These are phyloP conservation scores for Macrolepiota fuliginosa DNA, from an alignment of 768 basidiomycete genomes.

Conservation along the genomic window DNA sequence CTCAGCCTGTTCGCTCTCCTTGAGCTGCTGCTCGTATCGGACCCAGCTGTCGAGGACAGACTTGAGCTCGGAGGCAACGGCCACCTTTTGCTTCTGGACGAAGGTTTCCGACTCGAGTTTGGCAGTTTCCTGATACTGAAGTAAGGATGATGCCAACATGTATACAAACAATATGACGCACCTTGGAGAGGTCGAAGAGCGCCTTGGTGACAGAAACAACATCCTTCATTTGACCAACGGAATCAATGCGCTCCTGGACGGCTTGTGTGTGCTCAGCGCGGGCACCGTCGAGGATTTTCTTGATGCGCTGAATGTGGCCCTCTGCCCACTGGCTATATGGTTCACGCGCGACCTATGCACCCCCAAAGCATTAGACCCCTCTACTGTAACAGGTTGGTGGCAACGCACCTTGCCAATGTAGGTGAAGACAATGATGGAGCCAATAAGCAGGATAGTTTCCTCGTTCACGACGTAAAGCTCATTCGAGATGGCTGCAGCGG, in stretches of 20 bases:
- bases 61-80: slow-evolving; percentile 87
- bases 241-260: slow-evolving; percentile 89
- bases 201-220: slow-evolving; percentile 88
- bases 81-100: slow-evolving; percentile 85
- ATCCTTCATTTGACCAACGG: slow-evolving; percentile 93
- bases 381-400: slow-evolving; percentile 1
- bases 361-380: not conserved
- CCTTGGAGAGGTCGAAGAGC: slow-evolving; percentile 93
- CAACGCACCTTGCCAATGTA: slow-evolving; percentile 74
- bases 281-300: slow-evolving; percentile 74
- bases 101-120: slow-evolving; percentile 87
- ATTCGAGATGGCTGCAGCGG: slow-evolving; percentile 92
- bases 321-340: slow-evolving; percentile 95
- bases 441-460: slow-evolving; percentile 86
- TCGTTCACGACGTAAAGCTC: slow-evolving; percentile 98
- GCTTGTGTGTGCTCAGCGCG: slow-evolving; percentile 90
- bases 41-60: slow-evolving; percentile 97
- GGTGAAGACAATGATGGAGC: slow-evolving; percentile 78
- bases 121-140: slow-evolving; percentile 79
- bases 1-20: slow-evolving; percentile 94
- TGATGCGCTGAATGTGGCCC: slow-evolving; percentile 82
- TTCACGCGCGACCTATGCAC: slow-evolving; percentile 63
- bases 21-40: slow-evolving; percentile 93
- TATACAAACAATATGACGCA: slow-evolving; percentile 24
- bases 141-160: not conserved